Evolutionary conservation across 345 rosid genomes (phyloP).

Genomic region (Turnera subulata): DNA sequence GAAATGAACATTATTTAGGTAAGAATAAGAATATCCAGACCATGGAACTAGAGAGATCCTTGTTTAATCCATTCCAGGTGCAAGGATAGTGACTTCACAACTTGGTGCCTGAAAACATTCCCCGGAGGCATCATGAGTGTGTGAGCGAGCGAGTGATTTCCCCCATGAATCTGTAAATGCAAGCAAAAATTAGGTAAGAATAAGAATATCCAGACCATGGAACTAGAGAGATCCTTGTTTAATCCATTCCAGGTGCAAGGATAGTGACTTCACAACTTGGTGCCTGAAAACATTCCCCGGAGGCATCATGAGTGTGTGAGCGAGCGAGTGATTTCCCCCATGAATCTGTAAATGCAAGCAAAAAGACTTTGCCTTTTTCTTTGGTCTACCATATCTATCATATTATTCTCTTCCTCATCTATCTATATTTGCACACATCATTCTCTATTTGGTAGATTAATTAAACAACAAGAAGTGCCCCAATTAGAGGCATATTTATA

Average conservation of each 20-base stretch:
- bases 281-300: conserved; percentile 28
- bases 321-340: conserved; percentile 13
- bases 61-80: not conserved
- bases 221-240: not conserved
- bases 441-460: conserved; percentile 9
- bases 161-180: too few species aligned
- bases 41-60: not conserved
- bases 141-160: conserved; percentile 10
- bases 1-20: too few species aligned
- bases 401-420: not conserved
- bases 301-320: not conserved
- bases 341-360: conserved; percentile 45
- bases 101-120: conserved; percentile 31
- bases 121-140: not conserved
- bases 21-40: not conserved
- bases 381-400: conserved; percentile 19
- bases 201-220: not conserved
- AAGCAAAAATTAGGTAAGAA: too few species aligned
- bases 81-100: conserved; percentile 40
- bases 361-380: conserved; percentile 25
- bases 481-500: too few species aligned
- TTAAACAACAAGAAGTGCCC: conserved; percentile 15
- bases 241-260: conserved; percentile 6
- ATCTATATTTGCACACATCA: not conserved
- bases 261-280: conserved; percentile 38